These are phyloP conservation scores for Monosporascus sp. DNA, from an alignment of 2,329 filamentous ascomycete species.

Conservation along the genomic window DNA sequence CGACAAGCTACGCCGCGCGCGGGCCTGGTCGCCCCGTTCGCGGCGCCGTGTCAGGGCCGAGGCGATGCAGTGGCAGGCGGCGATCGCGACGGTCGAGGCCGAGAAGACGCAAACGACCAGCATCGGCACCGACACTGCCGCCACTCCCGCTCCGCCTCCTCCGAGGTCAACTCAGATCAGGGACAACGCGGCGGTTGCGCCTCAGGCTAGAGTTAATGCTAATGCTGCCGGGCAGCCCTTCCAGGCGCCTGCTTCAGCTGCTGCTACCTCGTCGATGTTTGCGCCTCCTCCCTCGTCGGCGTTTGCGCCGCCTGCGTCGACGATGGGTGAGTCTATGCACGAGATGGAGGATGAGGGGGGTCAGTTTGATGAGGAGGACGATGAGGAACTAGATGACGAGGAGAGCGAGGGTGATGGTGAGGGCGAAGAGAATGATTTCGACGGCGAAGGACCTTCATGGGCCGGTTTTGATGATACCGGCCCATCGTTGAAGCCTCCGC, in stretches of 20 bases:
- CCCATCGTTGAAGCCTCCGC: constrained; percentile 12
- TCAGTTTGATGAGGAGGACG: not conserved
- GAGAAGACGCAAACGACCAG: constrained; percentile 7
- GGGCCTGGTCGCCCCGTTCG: constrained; percentile 17
- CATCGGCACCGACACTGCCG: no score
- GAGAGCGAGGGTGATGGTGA: constrained; percentile 5
- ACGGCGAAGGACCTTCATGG: constrained; percentile 9
- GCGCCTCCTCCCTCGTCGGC: no score
- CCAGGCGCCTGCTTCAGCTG: not conserved
- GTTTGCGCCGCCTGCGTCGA: not conserved
- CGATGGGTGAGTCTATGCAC: not conserved
- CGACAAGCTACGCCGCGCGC: constrained; percentile 17
- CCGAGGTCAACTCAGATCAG: not conserved
- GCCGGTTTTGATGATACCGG: constrained; percentile 8
- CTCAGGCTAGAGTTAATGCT: no score
- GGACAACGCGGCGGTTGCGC: no score
- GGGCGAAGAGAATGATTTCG: constrained; percentile 9
- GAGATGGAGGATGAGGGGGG: not conserved
- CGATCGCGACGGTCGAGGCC: constrained; percentile 22
- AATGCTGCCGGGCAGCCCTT: no score
- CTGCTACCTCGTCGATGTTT: not conserved
- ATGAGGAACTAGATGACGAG: constrained; percentile 1
- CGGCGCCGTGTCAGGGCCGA: constrained; percentile 20
- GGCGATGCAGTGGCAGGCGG: constrained; percentile 23
- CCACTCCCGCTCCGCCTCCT: no score